Evolutionary conservation across 495 filamentous ascomycete species (phyloP).

Genomic region (Talaromyces thailandensis): DNA sequence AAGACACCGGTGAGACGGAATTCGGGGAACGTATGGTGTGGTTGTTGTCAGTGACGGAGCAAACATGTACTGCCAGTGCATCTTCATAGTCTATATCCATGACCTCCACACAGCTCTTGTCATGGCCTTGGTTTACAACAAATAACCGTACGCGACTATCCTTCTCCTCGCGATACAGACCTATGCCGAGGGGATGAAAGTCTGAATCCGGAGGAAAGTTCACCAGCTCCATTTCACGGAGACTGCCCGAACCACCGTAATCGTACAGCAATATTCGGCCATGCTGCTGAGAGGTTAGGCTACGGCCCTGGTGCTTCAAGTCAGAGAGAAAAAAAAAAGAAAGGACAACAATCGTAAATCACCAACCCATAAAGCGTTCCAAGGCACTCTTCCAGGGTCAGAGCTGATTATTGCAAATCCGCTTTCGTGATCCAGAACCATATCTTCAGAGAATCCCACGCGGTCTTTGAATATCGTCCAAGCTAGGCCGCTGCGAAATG

Average conservation of each 20-base stretch:
- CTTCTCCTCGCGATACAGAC: background rate
- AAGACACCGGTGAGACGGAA: conserved; percentile 1
- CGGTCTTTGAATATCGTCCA: conserved; percentile 6
- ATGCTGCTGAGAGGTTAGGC: background rate
- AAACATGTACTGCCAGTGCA: background rate
- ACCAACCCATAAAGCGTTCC: conserved; percentile 7
- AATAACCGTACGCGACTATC: background rate
- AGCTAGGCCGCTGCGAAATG: background rate
- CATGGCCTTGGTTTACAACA: background rate
- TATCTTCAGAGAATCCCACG: conserved; percentile 1
- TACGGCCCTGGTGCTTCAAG: conserved; percentile 1
- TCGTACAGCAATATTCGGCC: conserved; percentile 2
- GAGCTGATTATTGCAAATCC: conserved; percentile 6
- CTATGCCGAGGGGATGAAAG: conserved; percentile 1
- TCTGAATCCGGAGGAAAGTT: background rate
- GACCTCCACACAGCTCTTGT: background rate
- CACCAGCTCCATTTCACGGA: background rate
- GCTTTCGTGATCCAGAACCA: conserved; percentile 1
- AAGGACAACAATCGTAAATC: background rate
- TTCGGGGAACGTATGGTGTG: conserved; percentile 3
- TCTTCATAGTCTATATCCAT: conserved; percentile 7
- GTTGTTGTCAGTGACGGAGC: background rate
- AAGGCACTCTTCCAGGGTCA: conserved; percentile 1
- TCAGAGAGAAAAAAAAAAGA: background rate
- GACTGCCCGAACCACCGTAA: conserved; percentile 1